phyloP scores from a whole-genome alignment of 1,284 basidiomycete genomes.

The Naganishia albida region DNA sequence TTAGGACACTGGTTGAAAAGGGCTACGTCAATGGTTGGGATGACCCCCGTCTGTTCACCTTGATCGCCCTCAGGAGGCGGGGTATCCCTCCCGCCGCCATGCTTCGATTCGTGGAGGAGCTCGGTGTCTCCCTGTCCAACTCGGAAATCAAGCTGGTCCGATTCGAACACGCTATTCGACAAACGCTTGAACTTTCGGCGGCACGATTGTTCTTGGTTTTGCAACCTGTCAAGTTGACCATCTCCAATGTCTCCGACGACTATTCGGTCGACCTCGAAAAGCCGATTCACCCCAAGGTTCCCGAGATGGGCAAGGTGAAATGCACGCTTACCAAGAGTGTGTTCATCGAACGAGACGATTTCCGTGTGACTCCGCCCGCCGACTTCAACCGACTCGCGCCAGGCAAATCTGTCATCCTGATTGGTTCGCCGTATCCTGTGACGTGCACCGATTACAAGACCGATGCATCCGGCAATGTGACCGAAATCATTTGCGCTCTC shows the following conservation, averaged over 20 bases:
- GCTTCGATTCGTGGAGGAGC: conserved; percentile 83
- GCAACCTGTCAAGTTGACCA: conserved; percentile 83
- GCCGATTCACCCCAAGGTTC: conserved; percentile 90
- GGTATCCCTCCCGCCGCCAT: conserved; percentile 96
- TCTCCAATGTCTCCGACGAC: conserved; percentile 88
- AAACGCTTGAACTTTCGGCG: conserved; percentile 84
- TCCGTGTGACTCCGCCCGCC: conserved; percentile 83
- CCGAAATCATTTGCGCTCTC: conserved; percentile 75
- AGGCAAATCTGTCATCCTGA: conserved; percentile 93
- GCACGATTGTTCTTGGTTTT: conserved; percentile 93
- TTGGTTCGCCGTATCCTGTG: conserved; percentile 92
- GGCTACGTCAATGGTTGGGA: conserved; percentile 91
- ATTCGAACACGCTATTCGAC: conserved; percentile 86
- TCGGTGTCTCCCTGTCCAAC: conserved; percentile 86
- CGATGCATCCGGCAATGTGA: conserved; percentile 70
- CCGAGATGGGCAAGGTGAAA: conserved; percentile 76
- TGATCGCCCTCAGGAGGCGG: conserved; percentile 89
- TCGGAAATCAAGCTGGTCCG: conserved; percentile 84
- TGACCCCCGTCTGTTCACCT: conserved; percentile 96
- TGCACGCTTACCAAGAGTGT: conserved; percentile 87
- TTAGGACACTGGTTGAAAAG: conserved; percentile 82
- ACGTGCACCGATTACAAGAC: conserved; percentile 87
- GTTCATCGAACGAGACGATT: conserved; percentile 94
- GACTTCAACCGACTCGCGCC: conserved; percentile 98
- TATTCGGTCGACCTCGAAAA: conserved; percentile 83